phyloP scores from a whole-genome alignment of 805 yeast genomes.

The Metschnikowia sp. region DNA sequence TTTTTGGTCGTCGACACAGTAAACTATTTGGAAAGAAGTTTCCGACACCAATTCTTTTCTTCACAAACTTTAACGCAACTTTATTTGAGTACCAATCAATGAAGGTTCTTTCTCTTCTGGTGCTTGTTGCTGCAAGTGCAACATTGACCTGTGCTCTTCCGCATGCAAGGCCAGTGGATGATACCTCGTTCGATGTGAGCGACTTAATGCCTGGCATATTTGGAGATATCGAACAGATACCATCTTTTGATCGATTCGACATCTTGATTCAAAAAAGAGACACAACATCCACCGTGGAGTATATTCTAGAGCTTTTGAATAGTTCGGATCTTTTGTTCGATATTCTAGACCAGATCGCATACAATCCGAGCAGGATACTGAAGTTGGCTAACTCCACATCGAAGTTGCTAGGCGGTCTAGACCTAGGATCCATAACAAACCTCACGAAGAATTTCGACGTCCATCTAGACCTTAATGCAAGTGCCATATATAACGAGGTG shows the following conservation, averaged over 20 bases:
- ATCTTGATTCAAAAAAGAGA: conserved; percentile 18
- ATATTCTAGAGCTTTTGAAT: conserved; percentile 26
- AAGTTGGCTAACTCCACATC: conserved; percentile 33
- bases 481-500: conserved; percentile 24
- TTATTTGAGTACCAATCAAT: conserved; percentile 3
- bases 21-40: no score
- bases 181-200: conserved; percentile 8
- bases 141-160: conserved; percentile 20
- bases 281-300: conserved; percentile 21
- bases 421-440: conserved; percentile 8
- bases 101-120: conserved; percentile 12
- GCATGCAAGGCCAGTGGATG: conserved; percentile 19
- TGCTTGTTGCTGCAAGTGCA: conserved; percentile 11
- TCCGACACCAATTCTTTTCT: not conserved
- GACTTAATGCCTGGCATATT: conserved; percentile 7
- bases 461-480: conserved; percentile 11
- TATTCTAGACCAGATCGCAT: conserved; percentile 35
- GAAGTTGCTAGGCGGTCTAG: conserved; percentile 15
- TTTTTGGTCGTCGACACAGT: no score
- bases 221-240: conserved; percentile 5
- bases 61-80: not conserved
- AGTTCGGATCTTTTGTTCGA: conserved; percentile 32
- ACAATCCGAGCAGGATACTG: conserved; percentile 25
- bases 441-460: conserved; percentile 16
- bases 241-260: conserved; percentile 14